Percentiles rank a stretch among this genome's conserved stretches.
Conservation (phyloP, 331 rosid species). For the Pyracantha coccinea region DNA sequence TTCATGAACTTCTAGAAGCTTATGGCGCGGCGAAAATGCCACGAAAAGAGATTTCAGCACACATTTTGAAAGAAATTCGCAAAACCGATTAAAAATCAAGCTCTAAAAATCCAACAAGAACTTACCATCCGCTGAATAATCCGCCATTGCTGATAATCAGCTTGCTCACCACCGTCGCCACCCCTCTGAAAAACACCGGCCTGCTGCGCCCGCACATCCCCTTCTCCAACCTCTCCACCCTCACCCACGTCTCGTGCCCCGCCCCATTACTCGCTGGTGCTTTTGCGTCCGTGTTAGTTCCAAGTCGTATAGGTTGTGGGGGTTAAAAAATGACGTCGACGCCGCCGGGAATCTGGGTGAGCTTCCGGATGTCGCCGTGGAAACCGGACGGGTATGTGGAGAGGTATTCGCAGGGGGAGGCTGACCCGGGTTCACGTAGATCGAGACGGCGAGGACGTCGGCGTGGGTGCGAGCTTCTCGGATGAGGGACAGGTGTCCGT, state of each 20-base stretch:
- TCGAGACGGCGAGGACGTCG: conserved; percentile 54
- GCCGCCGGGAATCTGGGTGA: conserved; percentile 47
- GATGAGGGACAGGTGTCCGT: conserved; percentile 67
- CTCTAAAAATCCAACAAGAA: not conserved
- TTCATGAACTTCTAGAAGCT: too few relatives aligned
- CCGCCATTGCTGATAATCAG: conserved; percentile 89
- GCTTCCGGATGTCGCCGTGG: conserved; percentile 55
- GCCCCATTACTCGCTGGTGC: not conserved
- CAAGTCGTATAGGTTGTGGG: conserved; percentile 50
- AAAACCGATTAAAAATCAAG: too few relatives aligned
- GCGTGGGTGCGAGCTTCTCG: conserved; percentile 42
- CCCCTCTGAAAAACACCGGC: conserved; percentile 83
- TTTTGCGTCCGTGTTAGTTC: not conserved
- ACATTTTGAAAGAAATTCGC: too few relatives aligned
- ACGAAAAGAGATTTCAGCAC: too few relatives aligned
- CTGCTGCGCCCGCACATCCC: conserved; percentile 79
- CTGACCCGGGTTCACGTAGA: conserved; percentile 85
- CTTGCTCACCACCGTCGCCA: conserved; percentile 73
- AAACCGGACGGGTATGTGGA: conserved; percentile 83
- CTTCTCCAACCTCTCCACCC: conserved; percentile 66
- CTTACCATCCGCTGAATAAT: conserved; percentile 66
- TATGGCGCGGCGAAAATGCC: too few relatives aligned
- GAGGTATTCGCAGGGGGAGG: conserved; percentile 75
- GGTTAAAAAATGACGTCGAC: conserved; percentile 77
- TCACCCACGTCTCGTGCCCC: conserved; percentile 80